Evolutionary conservation across 495 filamentous ascomycete genomes (phyloP), one percentile per base, ranked within the genome.

Genomic region (Pseudotulostoma volvatum): DNA sequence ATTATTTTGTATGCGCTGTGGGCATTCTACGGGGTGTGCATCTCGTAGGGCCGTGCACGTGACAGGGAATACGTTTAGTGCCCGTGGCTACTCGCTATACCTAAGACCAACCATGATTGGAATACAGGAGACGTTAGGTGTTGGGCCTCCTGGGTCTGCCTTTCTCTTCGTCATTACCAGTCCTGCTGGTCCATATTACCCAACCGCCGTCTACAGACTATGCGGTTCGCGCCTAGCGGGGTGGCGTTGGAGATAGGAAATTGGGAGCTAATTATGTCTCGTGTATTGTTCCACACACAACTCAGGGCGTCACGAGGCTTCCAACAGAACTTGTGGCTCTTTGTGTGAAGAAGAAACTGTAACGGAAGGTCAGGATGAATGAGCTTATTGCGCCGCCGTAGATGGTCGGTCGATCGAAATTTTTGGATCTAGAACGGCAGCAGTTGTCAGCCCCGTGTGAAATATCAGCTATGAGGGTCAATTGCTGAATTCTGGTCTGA

Each of bases 321-420:
- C 71, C 88, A 97, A 59, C 90, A 97, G 70, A 96, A 96, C 57
- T 67, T 97, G 37, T 97, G 90, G 90, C 64, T 97, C 21, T 96
- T 96, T 50, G 84, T n/a, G 83, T 21, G 77, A 88, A 44, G 85
- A 96, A 60, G 84, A 94, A 46, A 90, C 75, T 49, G 76, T 93
- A 25, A 97, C 71, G 84, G 46, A 88, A 88, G 62, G 81, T 82
- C 56, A 83, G 79, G 30, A 96, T 97, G 78, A 49, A 63, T 15
- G 84, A 93, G 53, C 56, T 97, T 20, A 71, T 71, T 18, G 70
- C 44, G 92, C 90, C 2, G 67, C 81, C 7, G 64, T 74, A 19
- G 88, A 97, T 52, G 90, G 92, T 13, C 64, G 90, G 31, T 54
- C 96, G 48, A 54, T 96, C 8, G 90, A 97, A 62, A 81, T 84